Evolutionary conservation across 768 basidiomycete genomes (phyloP), one percentile per base, ranked within the genome.

Genomic region (Leccinum aurantiacum): DNA sequence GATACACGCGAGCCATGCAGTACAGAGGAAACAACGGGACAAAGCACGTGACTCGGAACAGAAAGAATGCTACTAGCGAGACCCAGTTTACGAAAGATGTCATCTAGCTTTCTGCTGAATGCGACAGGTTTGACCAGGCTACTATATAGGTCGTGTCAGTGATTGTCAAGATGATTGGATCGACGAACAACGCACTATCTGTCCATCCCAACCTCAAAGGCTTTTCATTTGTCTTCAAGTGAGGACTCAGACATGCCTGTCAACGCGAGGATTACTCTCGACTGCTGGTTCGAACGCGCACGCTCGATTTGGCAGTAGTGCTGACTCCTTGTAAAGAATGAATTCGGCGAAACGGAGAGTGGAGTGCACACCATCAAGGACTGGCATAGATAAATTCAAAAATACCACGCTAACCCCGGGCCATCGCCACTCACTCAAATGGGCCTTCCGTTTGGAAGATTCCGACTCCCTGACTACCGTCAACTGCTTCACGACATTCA

Each of bases 111-210:
- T 69, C 89, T 93, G 77, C 33, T 13, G 10, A 98, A 91, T n/a
- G 91, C 91, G 19, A 98, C 93, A 10, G 95, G 95, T 73, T 98
- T 98, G 58, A 97, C 92, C 22, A 96, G 82, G 68, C 93, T 95
- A 62, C 0, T 22, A 22, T 22, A 22, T 22, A 63, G 47, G 13
- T 31, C 33, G 46, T 33, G 51, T 65, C 25, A 60, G 27, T n/a
- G 47, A 54, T 25, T 9, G 15, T 47, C 58, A 13, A 41, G 41
- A 27, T 3, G 11, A 8, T 9, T 3, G 11, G 7, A 8, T 54
- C 24, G 4, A 29, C 8, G 14, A 3, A 9, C 6, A 48, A 71
- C 92, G 64, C 69, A 95, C 93, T 96, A 96, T 77, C 95, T 94
- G 64, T 97, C 91, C 53, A 98, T 93, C 1, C 95, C 95, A 54